A percentile compares a stretch with the other conserved stretches of the same genome.
These are phyloP conservation scores for Paspalum notatum DNA, from an alignment of 176 grass and related monocot genomes.

Conservation along the genomic window DNA sequence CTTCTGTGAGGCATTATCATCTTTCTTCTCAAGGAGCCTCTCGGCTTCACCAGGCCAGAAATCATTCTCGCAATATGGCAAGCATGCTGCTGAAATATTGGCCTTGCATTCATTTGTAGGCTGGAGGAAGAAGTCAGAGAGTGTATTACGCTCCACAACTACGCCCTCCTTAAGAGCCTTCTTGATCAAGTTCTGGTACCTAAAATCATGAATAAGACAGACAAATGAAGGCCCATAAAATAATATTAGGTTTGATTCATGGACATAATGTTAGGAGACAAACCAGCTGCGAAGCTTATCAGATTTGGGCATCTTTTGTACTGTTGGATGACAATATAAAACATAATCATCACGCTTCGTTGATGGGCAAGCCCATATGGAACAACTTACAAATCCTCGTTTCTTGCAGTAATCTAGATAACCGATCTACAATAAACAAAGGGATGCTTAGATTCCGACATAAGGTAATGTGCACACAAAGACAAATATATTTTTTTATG, in stretches of 20 bases:
- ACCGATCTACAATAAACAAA: conserved; percentile 61
- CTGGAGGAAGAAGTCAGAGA: conserved; percentile 78
- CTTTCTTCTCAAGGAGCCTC: conserved; percentile 74
- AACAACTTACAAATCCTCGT: conserved; percentile 88
- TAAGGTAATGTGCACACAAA: conserved; percentile 31
- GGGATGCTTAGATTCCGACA: conserved; percentile 15
- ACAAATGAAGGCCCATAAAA: conserved; percentile 28
- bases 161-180: conserved; percentile 82
- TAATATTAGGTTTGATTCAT: conserved; percentile 24
- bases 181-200: conserved; percentile 84
- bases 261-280: conserved; percentile 25
- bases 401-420: conserved; percentile 96
- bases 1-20: conserved; percentile 57
- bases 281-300: conserved; percentile 93
- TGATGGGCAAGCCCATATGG: conserved; percentile 96
- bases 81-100: conserved; percentile 72
- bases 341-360: conserved; percentile 94
- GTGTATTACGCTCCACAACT: conserved; percentile 79
- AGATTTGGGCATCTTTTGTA: conserved; percentile 90
- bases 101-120: conserved; percentile 71
- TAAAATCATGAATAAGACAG: conserved; percentile 43
- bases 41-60: conserved; percentile 96
- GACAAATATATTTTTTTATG: conserved; percentile 11
- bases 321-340: conserved; percentile 91
- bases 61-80: conserved; percentile 96